phyloP scores from a whole-genome alignment of 148 eudicot species.

The Pouteria glomerata region DNA sequence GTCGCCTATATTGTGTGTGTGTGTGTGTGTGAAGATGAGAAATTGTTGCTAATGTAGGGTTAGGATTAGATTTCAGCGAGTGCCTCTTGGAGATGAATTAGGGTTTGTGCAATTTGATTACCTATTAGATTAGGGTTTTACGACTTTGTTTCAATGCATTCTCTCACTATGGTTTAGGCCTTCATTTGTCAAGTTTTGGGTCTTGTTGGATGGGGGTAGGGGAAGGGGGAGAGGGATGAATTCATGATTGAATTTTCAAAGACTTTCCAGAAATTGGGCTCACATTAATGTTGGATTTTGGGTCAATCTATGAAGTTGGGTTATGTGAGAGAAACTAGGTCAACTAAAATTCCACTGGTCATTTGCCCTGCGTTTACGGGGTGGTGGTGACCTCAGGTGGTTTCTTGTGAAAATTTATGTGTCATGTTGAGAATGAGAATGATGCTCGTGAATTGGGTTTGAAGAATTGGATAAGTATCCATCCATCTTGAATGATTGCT shows the following conservation, averaged over 20 bases:
- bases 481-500: background rate
- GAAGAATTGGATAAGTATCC: slow-evolving; percentile 8
- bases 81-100: slow-evolving; percentile 7
- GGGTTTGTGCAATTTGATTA: slow-evolving; percentile 22
- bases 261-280: background rate
- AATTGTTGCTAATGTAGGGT: slow-evolving; percentile 17
- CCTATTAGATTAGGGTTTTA: slow-evolving; percentile 7
- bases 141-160: slow-evolving; percentile 5
- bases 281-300: background rate
- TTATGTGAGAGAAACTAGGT: background rate
- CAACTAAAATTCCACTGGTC: background rate
- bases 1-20: slow-evolving; percentile 14
- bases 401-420: slow-evolving; percentile 1
- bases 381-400: slow-evolving; percentile 1
- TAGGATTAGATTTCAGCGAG: slow-evolving; percentile 21
- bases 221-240: background rate
- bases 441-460: slow-evolving; percentile 4
- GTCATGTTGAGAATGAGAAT: background rate
- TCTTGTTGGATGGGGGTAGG: slow-evolving; percentile 1
- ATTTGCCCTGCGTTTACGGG: background rate
- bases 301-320: background rate
- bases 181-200: background rate
- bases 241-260: slow-evolving; percentile 1
- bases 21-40: slow-evolving; percentile 20
- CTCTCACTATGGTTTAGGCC: slow-evolving; percentile 3